A percentile compares a stretch with the other conserved stretches of the same genome.
Conservation (phyloP, 305 asterid genomes). For the Fraxinus platypoda region DNA sequence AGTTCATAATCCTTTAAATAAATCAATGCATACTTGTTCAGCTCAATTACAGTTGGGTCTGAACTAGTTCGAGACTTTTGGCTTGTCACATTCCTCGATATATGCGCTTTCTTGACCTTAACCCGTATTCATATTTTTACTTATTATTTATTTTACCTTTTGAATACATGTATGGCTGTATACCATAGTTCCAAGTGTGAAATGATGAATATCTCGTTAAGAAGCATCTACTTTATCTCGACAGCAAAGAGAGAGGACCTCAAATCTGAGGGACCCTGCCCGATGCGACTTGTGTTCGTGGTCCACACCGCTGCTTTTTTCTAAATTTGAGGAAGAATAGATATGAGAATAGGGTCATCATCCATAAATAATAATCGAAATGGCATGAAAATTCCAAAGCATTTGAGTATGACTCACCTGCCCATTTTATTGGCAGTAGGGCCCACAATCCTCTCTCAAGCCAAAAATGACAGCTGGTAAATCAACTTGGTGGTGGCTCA, state of each 20-base stretch:
- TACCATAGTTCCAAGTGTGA: neutral
- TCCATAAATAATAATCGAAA: neutral
- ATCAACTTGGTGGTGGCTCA: neutral
- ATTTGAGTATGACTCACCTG: neutral
- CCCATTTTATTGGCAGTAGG: neutral
- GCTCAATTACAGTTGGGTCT: neutral
- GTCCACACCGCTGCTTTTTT: neutral
- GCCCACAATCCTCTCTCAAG: neutral
- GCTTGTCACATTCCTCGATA: neutral
- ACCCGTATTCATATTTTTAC: neutral
- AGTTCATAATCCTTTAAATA: neutral
- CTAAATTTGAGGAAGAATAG: neutral
- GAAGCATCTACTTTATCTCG: neutral
- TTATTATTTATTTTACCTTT: neutral
- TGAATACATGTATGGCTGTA: neutral
- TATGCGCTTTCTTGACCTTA: neutral
- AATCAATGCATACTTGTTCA: neutral
- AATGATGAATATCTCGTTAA: neutral
- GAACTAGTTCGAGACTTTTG: neutral
- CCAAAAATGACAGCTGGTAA: slow-evolving; percentile 16
- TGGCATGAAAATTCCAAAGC: neutral
- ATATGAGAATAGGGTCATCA: neutral
- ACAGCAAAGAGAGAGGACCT: neutral
- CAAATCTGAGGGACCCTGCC: neutral
- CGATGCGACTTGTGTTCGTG: neutral